Evolutionary conservation across 2,329 filamentous ascomycete species (phyloP).

Genomic region (Ophiostoma quercus): DNA sequence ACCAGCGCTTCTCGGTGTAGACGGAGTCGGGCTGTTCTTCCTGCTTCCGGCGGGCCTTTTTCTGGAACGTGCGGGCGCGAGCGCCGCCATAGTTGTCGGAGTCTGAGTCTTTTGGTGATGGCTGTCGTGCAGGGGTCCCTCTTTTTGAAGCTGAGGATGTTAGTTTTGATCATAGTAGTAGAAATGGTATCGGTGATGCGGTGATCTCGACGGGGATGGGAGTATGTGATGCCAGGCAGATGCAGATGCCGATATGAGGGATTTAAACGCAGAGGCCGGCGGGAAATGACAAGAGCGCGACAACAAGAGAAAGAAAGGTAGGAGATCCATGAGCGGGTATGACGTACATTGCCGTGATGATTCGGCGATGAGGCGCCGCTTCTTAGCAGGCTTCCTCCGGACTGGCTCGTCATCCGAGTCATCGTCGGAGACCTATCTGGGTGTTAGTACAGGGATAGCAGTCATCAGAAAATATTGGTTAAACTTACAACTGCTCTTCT

Average conservation of each 20-base stretch:
- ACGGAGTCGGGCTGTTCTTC: constrained; percentile 58
- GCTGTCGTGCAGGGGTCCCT: constrained; percentile 50
- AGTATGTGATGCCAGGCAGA: neutral
- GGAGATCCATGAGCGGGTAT: neutral
- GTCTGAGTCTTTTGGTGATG: constrained; percentile 57
- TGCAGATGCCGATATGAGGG: neutral
- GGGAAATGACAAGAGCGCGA: neutral
- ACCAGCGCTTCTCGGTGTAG: constrained; percentile 82
- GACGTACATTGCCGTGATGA: constrained; percentile 27
- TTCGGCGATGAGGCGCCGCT: constrained; percentile 51
- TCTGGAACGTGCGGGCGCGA: constrained; percentile 61
- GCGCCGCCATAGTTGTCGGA: constrained; percentile 77
- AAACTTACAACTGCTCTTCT: constrained; percentile 52
- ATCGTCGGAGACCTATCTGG: constrained; percentile 33
- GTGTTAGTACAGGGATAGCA: constrained; percentile 17
- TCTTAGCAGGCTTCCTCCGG: constrained; percentile 56
- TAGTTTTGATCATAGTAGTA: neutral
- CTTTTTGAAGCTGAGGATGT: constrained; percentile 52
- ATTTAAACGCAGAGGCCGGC: neutral
- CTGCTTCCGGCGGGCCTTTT: constrained; percentile 71
- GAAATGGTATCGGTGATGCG: neutral
- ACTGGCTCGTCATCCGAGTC: constrained; percentile 51
- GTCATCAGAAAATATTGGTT: too few relatives aligned
- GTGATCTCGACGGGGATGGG: neutral
- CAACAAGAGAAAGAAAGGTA: neutral